Evolutionary conservation across 768 basidiomycete species (phyloP), one percentile per base, ranked within the genome.

Genomic region (Brasilioporus rufonigricans): DNA sequence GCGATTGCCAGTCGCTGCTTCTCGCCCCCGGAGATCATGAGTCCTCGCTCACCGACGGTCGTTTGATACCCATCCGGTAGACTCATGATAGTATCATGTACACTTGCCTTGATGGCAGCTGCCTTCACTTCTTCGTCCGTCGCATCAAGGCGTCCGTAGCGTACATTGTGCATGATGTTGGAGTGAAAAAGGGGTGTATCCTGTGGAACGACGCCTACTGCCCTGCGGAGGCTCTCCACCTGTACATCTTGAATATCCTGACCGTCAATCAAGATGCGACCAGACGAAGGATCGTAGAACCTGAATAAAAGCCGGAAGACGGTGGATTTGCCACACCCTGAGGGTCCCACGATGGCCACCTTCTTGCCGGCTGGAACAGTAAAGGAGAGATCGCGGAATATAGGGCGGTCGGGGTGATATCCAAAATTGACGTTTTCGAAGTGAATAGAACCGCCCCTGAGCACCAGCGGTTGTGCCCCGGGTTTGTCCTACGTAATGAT

Each of bases 21-120:
- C 80, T 99, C 97, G 1, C 97, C 97, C 0, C 97, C 97, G 35
- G 92, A 95, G 45, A 99, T 92, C 97, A 99, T 99, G 67, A 98
- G 70, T 5, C 97, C 97, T 38, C 97, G 76, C 73, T 99, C 97
- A 1, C 97, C 97, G 23, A 99, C 97, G 64, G 88, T 88, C 2
- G 97, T 98, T 38, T 73, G 64, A 69, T 97, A 99, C 53, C 87
- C 86, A 6, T 94, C 91, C 0, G 95, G 94, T 32, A 99, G 73
- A 33, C 81, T 77, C 74, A 80, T 74, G 52, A 99, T 82, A 3
- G 91, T 85, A 14, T 87, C 75, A 62, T 93, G 87, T 21, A 98
- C 89, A 62, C 91, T 92, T 36, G 97, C 97, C 72, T 89, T 87
- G 67, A 75, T 77, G 52, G 93, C 86, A 19, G 87, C 96, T 61